Evolutionary conservation across 192 early-diverging fungal genomes (phyloP), one percentile per base, ranked within the genome.

Genomic region (Chytriomyces sp.): DNA sequence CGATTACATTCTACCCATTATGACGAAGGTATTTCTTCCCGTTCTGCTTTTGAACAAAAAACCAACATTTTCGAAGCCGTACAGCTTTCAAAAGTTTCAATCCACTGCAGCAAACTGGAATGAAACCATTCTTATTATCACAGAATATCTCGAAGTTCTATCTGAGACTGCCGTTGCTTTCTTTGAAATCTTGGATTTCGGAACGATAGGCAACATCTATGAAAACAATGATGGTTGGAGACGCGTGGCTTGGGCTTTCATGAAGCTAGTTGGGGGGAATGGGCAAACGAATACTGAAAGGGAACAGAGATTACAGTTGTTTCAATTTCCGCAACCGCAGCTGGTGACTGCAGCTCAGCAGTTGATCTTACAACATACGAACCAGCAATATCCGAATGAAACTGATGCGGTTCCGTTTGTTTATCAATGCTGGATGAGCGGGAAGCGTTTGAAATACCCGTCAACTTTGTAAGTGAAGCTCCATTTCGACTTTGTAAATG

Each of bases 151-250:
- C 33, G 73, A 70, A 26, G 31, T 86, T n/a, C 6, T 81, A 3
- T 62, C 38, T 4, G 64, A 68, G 19, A 28, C 54, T 39, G 70
- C 72, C 1, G 66, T 82, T 37, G 49, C 76, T 4, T 52, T 84
- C 39, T 86, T 86, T 77, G 85, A 86, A 65, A 70, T 86, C 41
- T 68, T 86, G 39, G 79, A 85, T 57, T 75, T 81, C 60, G 73
- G 66, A 2, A 76, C 55, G 25, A 55, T 68, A 36, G 63, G 57
- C 52, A 77, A 44, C 52, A 32, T 39, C 52, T 52, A 63, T 28
- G 39, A 41, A 30, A 53, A 62, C 28, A 49, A 60, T 37, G 83
- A 82, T 52, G 80, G 80, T n/a, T 85, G 81, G 79, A 36, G 79
- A 39, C 70, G 76, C 25, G 68, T 85, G 25, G 77, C 80, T 12